Evolutionary conservation across 345 rosid genomes (phyloP).

Genomic region (Salix udensis): DNA sequence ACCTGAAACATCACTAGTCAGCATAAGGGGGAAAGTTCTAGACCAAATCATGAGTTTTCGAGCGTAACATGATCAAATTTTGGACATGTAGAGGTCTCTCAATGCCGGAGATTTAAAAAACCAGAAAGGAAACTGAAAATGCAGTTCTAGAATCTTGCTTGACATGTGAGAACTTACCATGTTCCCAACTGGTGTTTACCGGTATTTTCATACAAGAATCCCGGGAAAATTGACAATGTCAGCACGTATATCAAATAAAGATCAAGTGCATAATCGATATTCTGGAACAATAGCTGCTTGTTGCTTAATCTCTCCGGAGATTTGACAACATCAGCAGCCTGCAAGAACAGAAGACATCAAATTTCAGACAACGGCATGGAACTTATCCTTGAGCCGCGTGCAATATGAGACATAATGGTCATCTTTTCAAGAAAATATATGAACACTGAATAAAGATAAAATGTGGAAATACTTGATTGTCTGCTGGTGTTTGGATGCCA

Average conservation of each 20-base stretch:
- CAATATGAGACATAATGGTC: background rate
- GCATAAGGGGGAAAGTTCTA: too few relatives aligned
- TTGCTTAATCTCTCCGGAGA: conserved; percentile 44
- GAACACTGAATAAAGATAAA: background rate
- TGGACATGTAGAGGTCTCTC: background rate
- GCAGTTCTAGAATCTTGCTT: background rate
- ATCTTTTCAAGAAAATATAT: background rate
- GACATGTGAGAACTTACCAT: conserved; percentile 35
- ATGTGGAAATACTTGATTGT: conserved; percentile 11
- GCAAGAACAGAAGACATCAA: background rate
- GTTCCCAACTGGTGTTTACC: conserved; percentile 58
- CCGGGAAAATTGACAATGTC: conserved; percentile 77
- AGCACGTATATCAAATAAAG: conserved; percentile 58
- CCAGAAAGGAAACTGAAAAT: background rate
- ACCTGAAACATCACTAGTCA: conserved; percentile 40
- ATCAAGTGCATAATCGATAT: conserved; percentile 62
- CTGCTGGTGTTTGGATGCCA: conserved; percentile 46
- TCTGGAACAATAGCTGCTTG: conserved; percentile 49
- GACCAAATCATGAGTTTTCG: background rate
- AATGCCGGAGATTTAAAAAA: too few relatives aligned
- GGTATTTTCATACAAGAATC: conserved; percentile 75
- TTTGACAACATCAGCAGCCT: conserved; percentile 42
- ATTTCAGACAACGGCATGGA: background rate
- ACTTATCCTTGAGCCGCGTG: background rate
- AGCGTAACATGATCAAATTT: background rate